These are phyloP conservation scores for Polyporus arcularius DNA, from an alignment of 768 basidiomycete genomes.

Conservation along the genomic window DNA sequence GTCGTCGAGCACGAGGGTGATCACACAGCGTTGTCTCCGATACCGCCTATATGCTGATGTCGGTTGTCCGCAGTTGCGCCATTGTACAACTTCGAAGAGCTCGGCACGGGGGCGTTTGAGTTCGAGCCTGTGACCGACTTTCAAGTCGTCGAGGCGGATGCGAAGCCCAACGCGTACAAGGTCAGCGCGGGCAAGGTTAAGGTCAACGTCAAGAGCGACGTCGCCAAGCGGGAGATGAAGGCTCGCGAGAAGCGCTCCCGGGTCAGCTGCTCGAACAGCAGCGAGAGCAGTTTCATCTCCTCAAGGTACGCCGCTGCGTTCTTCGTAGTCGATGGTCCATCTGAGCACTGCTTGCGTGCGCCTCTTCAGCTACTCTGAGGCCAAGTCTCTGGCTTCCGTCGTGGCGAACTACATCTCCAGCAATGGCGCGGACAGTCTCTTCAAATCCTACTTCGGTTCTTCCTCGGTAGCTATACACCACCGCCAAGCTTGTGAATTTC, in stretches of 20 bases:
- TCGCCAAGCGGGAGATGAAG: slow-evolving; percentile 35
- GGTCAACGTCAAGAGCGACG: slow-evolving; percentile 39
- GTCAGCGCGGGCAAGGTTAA: slow-evolving; percentile 31
- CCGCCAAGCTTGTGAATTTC: background rate
- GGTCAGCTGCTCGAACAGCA: slow-evolving; percentile 39
- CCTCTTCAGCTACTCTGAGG: slow-evolving; percentile 34
- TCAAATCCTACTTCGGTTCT: slow-evolving; percentile 40
- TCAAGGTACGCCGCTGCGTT: slow-evolving; percentile 30
- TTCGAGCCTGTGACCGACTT: slow-evolving; percentile 44
- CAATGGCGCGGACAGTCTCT: slow-evolving; percentile 41
- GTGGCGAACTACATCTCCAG: slow-evolving; percentile 38
- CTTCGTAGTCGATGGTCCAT: no score
- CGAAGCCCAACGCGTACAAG: slow-evolving; percentile 31
- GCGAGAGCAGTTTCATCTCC: slow-evolving; percentile 41
- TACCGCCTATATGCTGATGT: background rate
- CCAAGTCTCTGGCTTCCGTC: slow-evolving; percentile 38
- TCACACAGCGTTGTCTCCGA: no score
- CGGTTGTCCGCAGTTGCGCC: slow-evolving; percentile 34
- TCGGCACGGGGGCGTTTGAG: slow-evolving; percentile 41
- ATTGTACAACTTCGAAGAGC: slow-evolving; percentile 44
- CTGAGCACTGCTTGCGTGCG: no score
- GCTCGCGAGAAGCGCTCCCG: slow-evolving; percentile 37
- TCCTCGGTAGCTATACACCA: slow-evolving; percentile 17
- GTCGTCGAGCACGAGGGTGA: slow-evolving; percentile 41
- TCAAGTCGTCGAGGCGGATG: slow-evolving; percentile 29